Conservation (phyloP, 768 basidiomycete genomes). For the Favolaschia claudopus region DNA sequence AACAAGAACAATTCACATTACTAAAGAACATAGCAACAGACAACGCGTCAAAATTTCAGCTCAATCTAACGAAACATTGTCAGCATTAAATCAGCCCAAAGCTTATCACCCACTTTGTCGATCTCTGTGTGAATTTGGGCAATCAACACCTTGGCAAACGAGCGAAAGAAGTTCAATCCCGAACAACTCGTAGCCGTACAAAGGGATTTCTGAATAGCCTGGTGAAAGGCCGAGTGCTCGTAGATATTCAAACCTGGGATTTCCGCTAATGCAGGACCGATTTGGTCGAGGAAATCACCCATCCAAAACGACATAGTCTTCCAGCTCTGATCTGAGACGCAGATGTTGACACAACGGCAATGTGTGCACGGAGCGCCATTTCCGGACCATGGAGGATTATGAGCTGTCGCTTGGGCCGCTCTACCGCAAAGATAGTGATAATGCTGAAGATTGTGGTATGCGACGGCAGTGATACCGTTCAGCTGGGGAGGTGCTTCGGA, state of each 20-base stretch:
- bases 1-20: too few species aligned
- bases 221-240: background rate
- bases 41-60: constrained; percentile 7
- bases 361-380: background rate
- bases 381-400: background rate
- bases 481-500: background rate
- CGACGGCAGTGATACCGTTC: background rate
- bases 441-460: constrained; percentile 12
- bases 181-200: background rate
- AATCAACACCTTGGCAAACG: background rate
- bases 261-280: background rate
- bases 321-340: background rate
- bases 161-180: constrained; percentile 1
- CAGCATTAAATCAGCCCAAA: background rate
- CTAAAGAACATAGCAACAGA: too few species aligned
- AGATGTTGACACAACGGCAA: constrained; percentile 1
- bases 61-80: constrained; percentile 3
- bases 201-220: background rate
- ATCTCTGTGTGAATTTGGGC: constrained; percentile 2
- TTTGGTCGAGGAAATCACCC: background rate
- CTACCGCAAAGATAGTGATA: constrained; percentile 5
- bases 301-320: background rate
- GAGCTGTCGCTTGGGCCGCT: background rate
- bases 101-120: constrained; percentile 2
- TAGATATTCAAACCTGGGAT: background rate